A percentile compares a stretch with the other conserved stretches of the same genome.
Conservation (phyloP, 305 asterid species). For the Withania somnifera region DNA sequence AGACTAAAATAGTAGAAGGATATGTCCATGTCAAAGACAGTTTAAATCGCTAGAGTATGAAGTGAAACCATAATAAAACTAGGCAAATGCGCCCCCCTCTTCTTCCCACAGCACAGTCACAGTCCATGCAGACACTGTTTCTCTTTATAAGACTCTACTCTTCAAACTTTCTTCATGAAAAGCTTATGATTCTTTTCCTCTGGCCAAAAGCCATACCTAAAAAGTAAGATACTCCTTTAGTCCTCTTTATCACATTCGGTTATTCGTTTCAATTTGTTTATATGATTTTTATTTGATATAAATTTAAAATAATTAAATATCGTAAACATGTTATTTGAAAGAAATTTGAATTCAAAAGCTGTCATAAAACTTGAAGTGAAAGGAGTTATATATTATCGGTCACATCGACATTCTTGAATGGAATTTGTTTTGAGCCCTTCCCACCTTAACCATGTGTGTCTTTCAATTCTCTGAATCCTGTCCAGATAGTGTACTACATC, state of each 20-base stretch:
- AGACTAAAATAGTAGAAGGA: background rate
- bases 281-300: background rate
- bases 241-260: too few relatives aligned
- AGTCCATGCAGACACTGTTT: background rate
- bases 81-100: background rate
- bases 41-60: background rate
- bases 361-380: too few relatives aligned
- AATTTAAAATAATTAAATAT: too few relatives aligned
- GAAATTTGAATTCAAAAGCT: background rate
- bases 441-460: background rate
- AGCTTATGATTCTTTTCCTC: slow-evolving; percentile 1
- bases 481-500: slow-evolving; percentile 35
- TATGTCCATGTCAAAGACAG: background rate
- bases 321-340: background rate
- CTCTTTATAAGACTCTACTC: background rate
- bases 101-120: background rate
- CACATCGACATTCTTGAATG: slow-evolving; percentile 12
- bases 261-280: background rate
- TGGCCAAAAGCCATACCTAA: background rate
- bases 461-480: slow-evolving; percentile 23
- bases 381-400: background rate
- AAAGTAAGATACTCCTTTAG: background rate
- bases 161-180: background rate
- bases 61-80: background rate
- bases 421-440: background rate